phyloP scores from a whole-genome alignment of 768 basidiomycete genomes.

The Sutorius australiensis region DNA sequence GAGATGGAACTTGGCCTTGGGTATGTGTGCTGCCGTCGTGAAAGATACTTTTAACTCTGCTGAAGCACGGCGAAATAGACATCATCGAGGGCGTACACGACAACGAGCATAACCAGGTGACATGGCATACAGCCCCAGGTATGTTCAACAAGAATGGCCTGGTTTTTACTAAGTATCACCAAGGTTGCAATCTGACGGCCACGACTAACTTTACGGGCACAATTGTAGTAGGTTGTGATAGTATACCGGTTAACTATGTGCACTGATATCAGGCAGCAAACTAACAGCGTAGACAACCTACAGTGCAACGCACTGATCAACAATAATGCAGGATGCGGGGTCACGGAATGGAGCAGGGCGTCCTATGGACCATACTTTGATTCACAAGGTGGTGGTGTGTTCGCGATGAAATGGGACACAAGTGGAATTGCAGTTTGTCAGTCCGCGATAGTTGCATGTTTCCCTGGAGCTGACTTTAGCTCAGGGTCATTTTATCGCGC shows the following conservation, averaged over 20 bases:
- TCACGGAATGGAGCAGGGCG: slow-evolving; percentile 74
- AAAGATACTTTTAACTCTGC: slow-evolving; percentile 6
- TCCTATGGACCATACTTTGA: slow-evolving; percentile 87
- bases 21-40: slow-evolving; percentile 37
- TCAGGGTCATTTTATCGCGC: slow-evolving; percentile 82
- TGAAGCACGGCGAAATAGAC: slow-evolving; percentile 74
- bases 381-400: slow-evolving; percentile 74
- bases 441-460: slow-evolving; percentile 19
- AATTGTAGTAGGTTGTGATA: slow-evolving; percentile 47
- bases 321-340: slow-evolving; percentile 69
- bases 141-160: not conserved
- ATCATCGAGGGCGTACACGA: slow-evolving; percentile 85
- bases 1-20: slow-evolving; percentile 57
- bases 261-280: slow-evolving; percentile 32
- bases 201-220: slow-evolving; percentile 59
- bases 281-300: slow-evolving; percentile 48
- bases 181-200: slow-evolving; percentile 58
- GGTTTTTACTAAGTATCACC: slow-evolving; percentile 1
- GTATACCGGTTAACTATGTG: not conserved
- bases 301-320: slow-evolving; percentile 52
- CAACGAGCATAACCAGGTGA: slow-evolving; percentile 80
- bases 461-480: slow-evolving; percentile 2
- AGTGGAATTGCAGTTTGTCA: slow-evolving; percentile 70
- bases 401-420: slow-evolving; percentile 88
- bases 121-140: slow-evolving; percentile 73